These are phyloP conservation scores for Notholithocarpus densiflorus DNA, from an alignment of 306 rosid genomes.

Conservation along the genomic window DNA sequence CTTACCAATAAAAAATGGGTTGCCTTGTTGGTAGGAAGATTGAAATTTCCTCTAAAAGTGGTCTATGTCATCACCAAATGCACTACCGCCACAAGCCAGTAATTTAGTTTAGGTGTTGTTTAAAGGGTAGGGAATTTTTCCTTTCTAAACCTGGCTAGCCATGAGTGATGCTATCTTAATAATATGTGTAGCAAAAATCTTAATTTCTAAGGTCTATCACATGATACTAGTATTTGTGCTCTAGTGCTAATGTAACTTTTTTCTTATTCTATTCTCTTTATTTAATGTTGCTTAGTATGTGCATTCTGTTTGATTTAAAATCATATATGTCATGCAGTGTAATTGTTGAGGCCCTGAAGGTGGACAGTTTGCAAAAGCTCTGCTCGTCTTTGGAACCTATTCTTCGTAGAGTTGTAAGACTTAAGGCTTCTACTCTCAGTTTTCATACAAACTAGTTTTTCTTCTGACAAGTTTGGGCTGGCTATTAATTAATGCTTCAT, in stretches of 20 bases:
- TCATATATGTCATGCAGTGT: slow-evolving; percentile 48
- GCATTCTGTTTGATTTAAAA: neutral
- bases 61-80: neutral
- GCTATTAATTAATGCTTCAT: neutral
- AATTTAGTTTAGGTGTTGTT: neutral
- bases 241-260: neutral
- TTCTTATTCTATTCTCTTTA: neutral
- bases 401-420: slow-evolving; percentile 79
- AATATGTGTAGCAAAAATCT: neutral
- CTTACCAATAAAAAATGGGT: neutral
- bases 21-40: neutral
- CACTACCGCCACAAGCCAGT: neutral
- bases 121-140: too few relatives aligned
- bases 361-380: slow-evolving; percentile 80
- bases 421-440: slow-evolving; percentile 9
- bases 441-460: neutral
- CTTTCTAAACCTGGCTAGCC: too few relatives aligned
- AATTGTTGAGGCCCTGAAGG: slow-evolving; percentile 77
- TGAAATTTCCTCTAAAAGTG: neutral
- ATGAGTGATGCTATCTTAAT: too few relatives aligned
- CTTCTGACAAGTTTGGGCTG: neutral
- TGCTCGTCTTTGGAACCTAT: slow-evolving; percentile 80
- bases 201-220: neutral
- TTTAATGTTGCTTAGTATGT: neutral
- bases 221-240: neutral